These are phyloP conservation scores for Leptodermis oblonga DNA, from an alignment of 257 asterid species.

Conservation along the genomic window DNA sequence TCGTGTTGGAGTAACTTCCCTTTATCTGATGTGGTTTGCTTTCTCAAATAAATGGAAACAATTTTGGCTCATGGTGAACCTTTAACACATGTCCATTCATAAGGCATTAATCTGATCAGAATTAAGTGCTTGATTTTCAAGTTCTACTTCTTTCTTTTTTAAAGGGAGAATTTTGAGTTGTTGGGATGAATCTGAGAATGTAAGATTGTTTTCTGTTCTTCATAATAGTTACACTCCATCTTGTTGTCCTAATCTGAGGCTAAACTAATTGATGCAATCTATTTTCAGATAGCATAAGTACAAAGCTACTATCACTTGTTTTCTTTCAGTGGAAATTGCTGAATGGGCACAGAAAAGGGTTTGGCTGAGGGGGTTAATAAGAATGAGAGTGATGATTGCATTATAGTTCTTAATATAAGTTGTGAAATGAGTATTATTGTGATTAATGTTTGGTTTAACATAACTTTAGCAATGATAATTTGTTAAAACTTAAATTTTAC, in stretches of 20 bases:
- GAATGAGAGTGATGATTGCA: no score
- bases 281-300: not conserved
- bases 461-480: no score
- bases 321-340: not conserved
- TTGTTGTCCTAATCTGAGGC: not conserved
- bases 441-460: no score
- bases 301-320: no score
- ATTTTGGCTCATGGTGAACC: not conserved
- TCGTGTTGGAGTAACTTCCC: not conserved
- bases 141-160: not conserved
- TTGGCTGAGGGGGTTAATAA: no score
- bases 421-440: no score
- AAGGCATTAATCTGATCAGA: not conserved
- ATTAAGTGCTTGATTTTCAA: not conserved
- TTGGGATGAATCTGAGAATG: not conserved
- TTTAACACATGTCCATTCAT: not conserved
- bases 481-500: no score
- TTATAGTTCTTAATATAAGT: no score
- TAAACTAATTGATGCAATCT: not conserved
- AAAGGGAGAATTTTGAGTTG: not conserved
- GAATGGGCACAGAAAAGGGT: no score
- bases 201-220: not conserved
- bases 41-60: not conserved
- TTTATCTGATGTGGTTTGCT: not conserved
- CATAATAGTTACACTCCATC: not conserved